A percentile compares a stretch with the other conserved stretches of the same genome.
Conservation (phyloP, 2,329 filamentous ascomycete species). For the Nannizzia gypsea region DNA sequence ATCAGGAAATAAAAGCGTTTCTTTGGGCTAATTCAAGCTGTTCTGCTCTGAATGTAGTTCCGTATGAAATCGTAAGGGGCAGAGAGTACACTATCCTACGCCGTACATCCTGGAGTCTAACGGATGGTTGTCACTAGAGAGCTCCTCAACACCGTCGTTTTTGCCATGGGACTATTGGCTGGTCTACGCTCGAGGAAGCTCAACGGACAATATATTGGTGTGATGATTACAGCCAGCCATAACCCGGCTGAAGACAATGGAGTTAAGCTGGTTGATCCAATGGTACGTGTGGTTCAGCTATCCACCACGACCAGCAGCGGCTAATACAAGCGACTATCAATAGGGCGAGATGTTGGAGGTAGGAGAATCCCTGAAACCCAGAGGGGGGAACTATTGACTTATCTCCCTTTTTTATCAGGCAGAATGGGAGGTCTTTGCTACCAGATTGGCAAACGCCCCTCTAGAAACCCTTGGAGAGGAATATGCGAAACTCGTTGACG, state of each 20-base stretch:
- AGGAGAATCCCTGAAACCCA: conserved; percentile 20
- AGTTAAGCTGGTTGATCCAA: conserved; percentile 90
- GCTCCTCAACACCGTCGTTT: conserved; percentile 82
- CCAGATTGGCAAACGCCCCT: conserved; percentile 72
- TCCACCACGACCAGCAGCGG: conserved; percentile 4
- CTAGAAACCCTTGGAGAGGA: conserved; percentile 63
- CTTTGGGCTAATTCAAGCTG: conserved; percentile 12
- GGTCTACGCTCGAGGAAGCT: conserved; percentile 81
- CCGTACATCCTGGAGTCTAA: neutral
- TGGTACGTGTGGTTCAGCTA: conserved; percentile 41
- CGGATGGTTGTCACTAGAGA: conserved; percentile 37
- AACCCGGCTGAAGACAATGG: conserved; percentile 85
- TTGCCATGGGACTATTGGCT: conserved; percentile 81
- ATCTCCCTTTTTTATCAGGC: conserved; percentile 32
- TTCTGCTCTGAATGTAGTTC: conserved; percentile 37
- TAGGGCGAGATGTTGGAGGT: conserved; percentile 92
- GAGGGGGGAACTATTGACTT: neutral
- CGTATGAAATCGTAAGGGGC: conserved; percentile 54
- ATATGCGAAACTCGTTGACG: conserved; percentile 62
- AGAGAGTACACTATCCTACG: neutral
- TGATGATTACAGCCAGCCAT: conserved; percentile 93
- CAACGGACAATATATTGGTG: conserved; percentile 79
- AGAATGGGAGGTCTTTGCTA: conserved; percentile 86
- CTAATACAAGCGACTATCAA: conserved; percentile 13
- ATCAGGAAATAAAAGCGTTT: neutral